Evolutionary conservation across 2,329 filamentous ascomycete genomes (phyloP), one percentile per base, ranked within the genome.

Genomic region (Blastomyces parvus): DNA sequence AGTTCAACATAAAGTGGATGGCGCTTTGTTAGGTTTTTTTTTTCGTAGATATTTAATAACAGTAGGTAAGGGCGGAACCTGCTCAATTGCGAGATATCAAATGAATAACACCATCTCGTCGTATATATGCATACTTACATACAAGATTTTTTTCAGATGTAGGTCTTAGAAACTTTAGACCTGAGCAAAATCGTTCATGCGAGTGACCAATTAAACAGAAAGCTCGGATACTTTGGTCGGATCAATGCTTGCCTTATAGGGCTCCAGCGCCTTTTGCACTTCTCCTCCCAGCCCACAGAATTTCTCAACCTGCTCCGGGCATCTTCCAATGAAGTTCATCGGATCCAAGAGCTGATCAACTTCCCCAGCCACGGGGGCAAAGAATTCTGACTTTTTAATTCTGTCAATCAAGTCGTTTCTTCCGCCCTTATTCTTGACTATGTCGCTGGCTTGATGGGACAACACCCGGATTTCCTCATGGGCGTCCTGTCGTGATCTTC

Each of bases 401-500:
- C 91, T 81, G 66, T 90, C 86, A 17, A 96, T 85, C 2, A 96
- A 81, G 73, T 96, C 91, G 71, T 96, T 96, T 62, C 84, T 79
- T 69, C 86, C 85, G 44, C 90, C 90, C 74, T 88, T 79, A 69
- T 85, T 82, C 79, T 89, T 89, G 50, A 91, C 87, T 13, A 88
- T 85, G 40, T 82, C 80, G 53, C 82, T 84, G 0, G 91, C 90
- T 77, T 95, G 81, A 77, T 91, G 88, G 1, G 84, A 89, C 55
- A 96, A 82, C 1, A 96, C 88, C 62, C 88, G 87, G 70, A 96
- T 92, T 75, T 93, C 80, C 78, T 96, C 91, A 76, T 96, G 91
- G 0, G 90, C 88, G 62, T 92, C 89, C 74, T 95, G 90, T 60
- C 91, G 81, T 11, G 85, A 89, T 36, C 80, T 83, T 40, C 89